Evolutionary conservation across 768 basidiomycete genomes (phyloP).

Genomic region (Rhodosporidiobolus odoratus): DNA sequence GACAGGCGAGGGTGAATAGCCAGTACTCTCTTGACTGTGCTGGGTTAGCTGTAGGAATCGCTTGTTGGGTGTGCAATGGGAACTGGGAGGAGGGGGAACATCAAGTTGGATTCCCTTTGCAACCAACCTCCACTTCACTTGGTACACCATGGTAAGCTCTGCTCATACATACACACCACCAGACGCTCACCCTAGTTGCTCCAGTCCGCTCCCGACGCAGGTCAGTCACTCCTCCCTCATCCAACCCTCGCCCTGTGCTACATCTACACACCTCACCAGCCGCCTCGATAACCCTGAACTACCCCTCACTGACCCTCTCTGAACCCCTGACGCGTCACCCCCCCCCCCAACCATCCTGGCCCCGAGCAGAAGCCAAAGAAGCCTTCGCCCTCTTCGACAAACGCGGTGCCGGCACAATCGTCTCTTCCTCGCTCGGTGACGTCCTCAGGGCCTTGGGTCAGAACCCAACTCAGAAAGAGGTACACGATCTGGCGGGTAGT

Average conservation of each 20-base stretch:
- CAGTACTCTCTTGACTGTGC: not conserved
- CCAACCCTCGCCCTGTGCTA: constrained; percentile 1
- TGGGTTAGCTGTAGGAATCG: no score
- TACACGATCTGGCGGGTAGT: constrained; percentile 66
- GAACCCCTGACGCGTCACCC: not conserved
- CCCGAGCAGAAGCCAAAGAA: constrained; percentile 33
- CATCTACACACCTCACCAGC: no score
- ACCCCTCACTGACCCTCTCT: not conserved
- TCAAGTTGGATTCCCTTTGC: not conserved
- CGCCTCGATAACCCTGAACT: not conserved
- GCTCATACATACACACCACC: no score
- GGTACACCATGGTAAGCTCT: constrained; percentile 1
- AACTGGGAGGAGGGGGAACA: not conserved
- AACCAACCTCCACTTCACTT: not conserved
- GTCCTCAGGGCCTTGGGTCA: constrained; percentile 89
- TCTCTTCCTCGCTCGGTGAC: constrained; percentile 82
- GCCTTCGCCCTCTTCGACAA: constrained; percentile 97
- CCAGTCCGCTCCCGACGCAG: constrained; percentile 26
- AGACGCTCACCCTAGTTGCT: not conserved
- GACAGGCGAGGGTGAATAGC: not conserved
- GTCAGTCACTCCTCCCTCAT: not conserved
- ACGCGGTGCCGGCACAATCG: constrained; percentile 83
- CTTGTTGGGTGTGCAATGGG: no score
- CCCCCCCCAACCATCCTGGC: not conserved
- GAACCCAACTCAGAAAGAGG: constrained; percentile 99